Base-by-base conservation (phyloP, 2,329 filamentous ascomycete genomes). In the Blastomyces gilchristii region DNA sequence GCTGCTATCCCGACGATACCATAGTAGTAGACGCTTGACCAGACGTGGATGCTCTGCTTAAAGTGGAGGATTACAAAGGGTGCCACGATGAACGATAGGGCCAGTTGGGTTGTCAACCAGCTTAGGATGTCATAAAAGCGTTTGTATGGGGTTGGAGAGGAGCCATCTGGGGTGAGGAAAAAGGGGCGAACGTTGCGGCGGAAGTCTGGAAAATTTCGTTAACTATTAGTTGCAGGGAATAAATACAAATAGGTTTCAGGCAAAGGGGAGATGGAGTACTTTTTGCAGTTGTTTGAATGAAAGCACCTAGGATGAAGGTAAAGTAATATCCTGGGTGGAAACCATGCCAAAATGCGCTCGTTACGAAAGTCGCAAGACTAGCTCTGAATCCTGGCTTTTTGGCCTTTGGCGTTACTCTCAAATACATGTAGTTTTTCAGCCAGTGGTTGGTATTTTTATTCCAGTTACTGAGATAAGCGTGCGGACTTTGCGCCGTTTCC, bases 391-490 rank as follows among this genome's bases (percentile, higher is more conserved):
- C 94, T 11, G 94, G 94, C 75, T 97, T 99, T 81, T 91, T 94
- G 62, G 94, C 94, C 69, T 89, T 89, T 0, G 94, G 94, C 0
- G 94, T 99, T 2, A 99, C 94, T 31, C 94, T 87, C 58, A 99
- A 82, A 73, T 97, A 99, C 69, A 99, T 83, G 72, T 97, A 99
- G 75, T 97, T 96, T 57, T 92, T 85, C 65, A 99, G 80, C 94
- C 94, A 99, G 71, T 90, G 86, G 75, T 97, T 99, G 14, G 94
- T 99, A 76, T 97, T 97, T 79, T 97, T 96, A 75, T 99, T 99
- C 94, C 94, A 99, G 71, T 86, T 89, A 58, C 87, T 93, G 2
- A 99, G 82, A 70, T 94, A 97, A 1, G 85, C 91, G 62, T 93
- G 87, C n/a, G 90, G 89, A 74, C 97, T 99, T 76, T 97, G 92